These are phyloP conservation scores for Saturnispora serradocipensis DNA, from an alignment of 805 yeast species.

Conservation along the genomic window DNA sequence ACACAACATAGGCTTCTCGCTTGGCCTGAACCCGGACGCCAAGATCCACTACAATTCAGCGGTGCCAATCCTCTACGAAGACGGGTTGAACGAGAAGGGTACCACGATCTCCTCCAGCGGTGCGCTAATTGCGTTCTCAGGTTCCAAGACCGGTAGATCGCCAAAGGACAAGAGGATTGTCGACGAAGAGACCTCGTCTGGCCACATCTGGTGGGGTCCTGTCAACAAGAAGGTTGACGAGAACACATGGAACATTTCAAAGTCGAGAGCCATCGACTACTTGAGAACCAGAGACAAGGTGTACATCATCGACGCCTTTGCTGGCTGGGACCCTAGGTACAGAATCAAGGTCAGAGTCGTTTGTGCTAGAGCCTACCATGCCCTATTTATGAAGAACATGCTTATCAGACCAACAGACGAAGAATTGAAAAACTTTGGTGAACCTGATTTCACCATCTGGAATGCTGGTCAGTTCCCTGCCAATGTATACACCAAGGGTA, in stretches of 20 bases:
- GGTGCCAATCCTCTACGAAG: conserved; percentile 88
- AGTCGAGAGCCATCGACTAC: conserved; percentile 95
- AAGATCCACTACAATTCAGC: conserved; percentile 84
- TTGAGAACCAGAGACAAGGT: conserved; percentile 91
- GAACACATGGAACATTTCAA: conserved; percentile 89
- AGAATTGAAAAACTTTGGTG: conserved; percentile 84
- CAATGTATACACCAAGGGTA: conserved; percentile 88
- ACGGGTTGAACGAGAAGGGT: conserved; percentile 81
- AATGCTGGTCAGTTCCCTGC: conserved; percentile 99
- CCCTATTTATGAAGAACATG: conserved; percentile 97
- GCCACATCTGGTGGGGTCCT: conserved; percentile 98
- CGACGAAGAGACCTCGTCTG: conserved; percentile 78
- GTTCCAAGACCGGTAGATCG: conserved; percentile 94
- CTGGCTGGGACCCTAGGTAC: conserved; percentile 99
- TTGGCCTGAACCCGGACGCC: conserved; percentile 52
- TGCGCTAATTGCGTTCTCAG: conserved; percentile 92
- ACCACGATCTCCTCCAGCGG: conserved; percentile 90
- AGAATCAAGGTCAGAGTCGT: conserved; percentile 91
- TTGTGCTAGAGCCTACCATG: conserved; percentile 98
- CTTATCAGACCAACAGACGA: conserved; percentile 88
- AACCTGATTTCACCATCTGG: conserved; percentile 97
- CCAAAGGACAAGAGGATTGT: conserved; percentile 98
- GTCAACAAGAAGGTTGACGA: conserved; percentile 92
- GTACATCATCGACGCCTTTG: conserved; percentile 91
- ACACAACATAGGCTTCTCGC: conserved; percentile 24